phyloP scores from a whole-genome alignment of 1,284 basidiomycete species.

The Cutaneotrichosporon daszewskae region DNA sequence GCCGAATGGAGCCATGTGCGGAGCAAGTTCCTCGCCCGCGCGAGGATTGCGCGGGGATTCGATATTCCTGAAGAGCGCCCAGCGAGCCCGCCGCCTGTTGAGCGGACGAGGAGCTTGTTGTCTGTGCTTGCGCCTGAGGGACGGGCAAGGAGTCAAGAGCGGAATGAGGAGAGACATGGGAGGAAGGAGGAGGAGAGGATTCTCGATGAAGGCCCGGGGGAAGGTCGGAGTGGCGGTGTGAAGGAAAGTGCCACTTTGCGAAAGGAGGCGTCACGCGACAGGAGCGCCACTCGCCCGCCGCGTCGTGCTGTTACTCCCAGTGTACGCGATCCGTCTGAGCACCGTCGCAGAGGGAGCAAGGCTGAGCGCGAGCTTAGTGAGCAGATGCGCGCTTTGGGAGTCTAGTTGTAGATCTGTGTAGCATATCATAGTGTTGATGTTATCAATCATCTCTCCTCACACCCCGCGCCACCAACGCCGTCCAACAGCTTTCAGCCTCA shows the following conservation, averaged over 20 bases:
- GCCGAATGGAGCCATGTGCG: constrained; percentile 1
- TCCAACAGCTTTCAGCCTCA: too few relatives aligned
- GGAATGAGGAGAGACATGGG: neutral
- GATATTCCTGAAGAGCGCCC: neutral
- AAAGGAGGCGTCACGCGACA: too few relatives aligned
- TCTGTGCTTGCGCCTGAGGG: neutral
- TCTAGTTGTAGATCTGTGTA: too few relatives aligned
- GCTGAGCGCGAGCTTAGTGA: constrained; percentile 37
- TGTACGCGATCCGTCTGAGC: too few relatives aligned
- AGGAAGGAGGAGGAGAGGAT: neutral
- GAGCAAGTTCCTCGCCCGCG: neutral
- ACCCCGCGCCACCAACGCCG: too few relatives aligned
- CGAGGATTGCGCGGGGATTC: neutral
- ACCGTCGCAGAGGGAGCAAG: constrained; percentile 3
- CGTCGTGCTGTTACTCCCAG: too few relatives aligned
- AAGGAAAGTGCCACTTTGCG: constrained; percentile 4
- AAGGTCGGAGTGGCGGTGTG: constrained; percentile 1
- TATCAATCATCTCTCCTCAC: too few relatives aligned
- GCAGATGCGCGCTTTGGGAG: constrained; percentile 23
- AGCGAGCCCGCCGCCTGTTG: neutral
- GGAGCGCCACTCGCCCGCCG: too few relatives aligned
- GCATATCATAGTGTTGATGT: too few relatives aligned
- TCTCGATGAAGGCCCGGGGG: neutral
- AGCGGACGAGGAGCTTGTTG: neutral
- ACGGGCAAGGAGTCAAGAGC: neutral